Evolutionary conservation across 2,329 filamentous ascomycete species (phyloP).

Genomic region (Calonectria fujianensis): DNA sequence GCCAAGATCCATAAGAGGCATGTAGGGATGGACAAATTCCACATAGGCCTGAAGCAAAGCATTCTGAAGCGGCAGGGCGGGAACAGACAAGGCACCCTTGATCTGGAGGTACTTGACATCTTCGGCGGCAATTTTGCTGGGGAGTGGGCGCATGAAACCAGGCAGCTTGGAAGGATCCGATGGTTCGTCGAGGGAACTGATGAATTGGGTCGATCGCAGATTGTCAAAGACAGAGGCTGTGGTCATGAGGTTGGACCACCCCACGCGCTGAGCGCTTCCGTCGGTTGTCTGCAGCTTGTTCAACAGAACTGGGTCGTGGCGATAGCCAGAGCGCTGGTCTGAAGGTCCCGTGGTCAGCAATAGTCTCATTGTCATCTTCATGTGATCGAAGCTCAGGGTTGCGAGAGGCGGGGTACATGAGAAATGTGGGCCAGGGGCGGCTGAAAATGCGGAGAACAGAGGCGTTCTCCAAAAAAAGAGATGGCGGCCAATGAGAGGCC

Average conservation of each 20-base stretch:
- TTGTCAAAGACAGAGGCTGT: conserved; percentile 60
- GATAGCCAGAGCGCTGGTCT: conserved; percentile 63
- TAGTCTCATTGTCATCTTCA: conserved; percentile 45
- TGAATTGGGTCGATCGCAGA: conserved; percentile 65
- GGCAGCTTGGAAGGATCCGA: conserved; percentile 71
- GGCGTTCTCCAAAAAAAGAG: conserved; percentile 50
- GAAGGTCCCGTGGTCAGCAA: conserved; percentile 59
- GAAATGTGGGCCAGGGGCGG: conserved; percentile 48
- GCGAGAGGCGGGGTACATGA: conserved; percentile 50
- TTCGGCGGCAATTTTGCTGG: conserved; percentile 84
- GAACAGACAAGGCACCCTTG: conserved; percentile 90
- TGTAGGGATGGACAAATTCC: conserved; percentile 94
- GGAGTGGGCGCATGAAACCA: conserved; percentile 86
- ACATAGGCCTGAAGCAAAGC: conserved; percentile 88
- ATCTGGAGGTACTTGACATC: conserved; percentile 88
- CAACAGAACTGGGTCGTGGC: conserved; percentile 58
- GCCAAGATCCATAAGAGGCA: conserved; percentile 87
- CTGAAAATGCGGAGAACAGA: conserved; percentile 56
- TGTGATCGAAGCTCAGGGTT: conserved; percentile 50
- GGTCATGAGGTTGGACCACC: conserved; percentile 59
- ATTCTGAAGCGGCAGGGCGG: conserved; percentile 81
- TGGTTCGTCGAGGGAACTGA: conserved; percentile 69
- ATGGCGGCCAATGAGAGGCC: conserved; percentile 46
- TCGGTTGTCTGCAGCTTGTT: conserved; percentile 56
- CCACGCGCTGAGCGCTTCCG: conserved; percentile 50